Evolutionary conservation across 2,329 filamentous ascomycete species (phyloP).

Genomic region (Huntiella decipiens): DNA sequence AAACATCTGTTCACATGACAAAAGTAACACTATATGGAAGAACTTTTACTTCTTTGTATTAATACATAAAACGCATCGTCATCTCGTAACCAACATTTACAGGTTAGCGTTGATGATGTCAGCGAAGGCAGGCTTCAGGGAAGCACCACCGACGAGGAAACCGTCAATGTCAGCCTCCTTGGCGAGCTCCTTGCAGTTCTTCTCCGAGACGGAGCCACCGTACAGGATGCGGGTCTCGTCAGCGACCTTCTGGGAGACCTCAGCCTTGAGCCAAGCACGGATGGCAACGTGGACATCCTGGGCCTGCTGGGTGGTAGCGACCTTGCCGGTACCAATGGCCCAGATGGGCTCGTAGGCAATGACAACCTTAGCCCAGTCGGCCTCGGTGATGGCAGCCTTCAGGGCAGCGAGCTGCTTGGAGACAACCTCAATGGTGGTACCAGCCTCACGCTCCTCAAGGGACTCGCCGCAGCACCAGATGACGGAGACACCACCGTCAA

Average conservation of each 20-base stretch:
- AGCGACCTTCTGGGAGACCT: conserved; percentile 55
- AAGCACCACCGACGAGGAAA: conserved; percentile 91
- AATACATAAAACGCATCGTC: conserved; percentile 1
- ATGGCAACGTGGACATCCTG: conserved; percentile 90
- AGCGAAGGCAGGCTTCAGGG: conserved; percentile 78
- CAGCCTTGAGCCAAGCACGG: conserved; percentile 66
- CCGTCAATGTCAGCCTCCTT: conserved; percentile 93
- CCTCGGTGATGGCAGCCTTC: conserved; percentile 42
- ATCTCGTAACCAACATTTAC: conserved; percentile 18
- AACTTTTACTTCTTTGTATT: conserved; percentile 7
- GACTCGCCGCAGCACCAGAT: conserved; percentile 97
- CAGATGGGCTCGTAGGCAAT: conserved; percentile 98
- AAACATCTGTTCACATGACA: not conserved
- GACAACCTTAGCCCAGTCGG: conserved; percentile 83
- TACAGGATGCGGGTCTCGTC: conserved; percentile 90
- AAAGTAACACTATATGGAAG: not conserved
- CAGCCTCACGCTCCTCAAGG: conserved; percentile 73
- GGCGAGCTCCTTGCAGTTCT: conserved; percentile 88
- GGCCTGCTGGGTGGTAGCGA: conserved; percentile 72
- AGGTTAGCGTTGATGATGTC: conserved; percentile 40
- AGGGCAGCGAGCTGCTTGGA: conserved; percentile 72
- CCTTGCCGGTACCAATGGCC: conserved; percentile 87
- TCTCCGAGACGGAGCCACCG: conserved; percentile 89
- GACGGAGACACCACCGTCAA: conserved; percentile 71
- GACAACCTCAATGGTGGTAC: conserved; percentile 71